Evolutionary conservation across 192 early-diverging fungal species (phyloP), one percentile per base, ranked within the genome.

Genomic region (Coemansia sp.): DNA sequence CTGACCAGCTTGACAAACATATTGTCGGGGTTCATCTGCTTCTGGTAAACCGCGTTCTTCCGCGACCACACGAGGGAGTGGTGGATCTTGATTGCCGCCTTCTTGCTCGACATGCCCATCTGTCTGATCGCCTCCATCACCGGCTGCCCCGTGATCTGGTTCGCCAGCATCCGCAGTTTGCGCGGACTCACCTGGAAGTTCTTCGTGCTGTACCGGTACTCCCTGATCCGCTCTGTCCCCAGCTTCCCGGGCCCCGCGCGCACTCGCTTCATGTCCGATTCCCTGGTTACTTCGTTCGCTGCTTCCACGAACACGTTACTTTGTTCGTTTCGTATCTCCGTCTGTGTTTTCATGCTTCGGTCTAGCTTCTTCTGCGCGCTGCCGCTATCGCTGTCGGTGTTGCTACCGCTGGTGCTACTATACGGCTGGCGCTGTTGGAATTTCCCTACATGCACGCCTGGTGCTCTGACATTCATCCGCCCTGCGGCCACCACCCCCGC

Each of bases 71-170:
- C 87, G 65, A 93, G 67, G 9, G 87, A 89, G 70, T 90, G 85
- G 69, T 84, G 68, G 19, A 93, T 80, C 12, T 86, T 84, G 52
- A 76, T 77, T 22, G 88, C 72, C n/a, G 87, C 83, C 56, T 83
- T 83, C 65, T 93, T 93, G 26, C 80, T 72, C 41, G 91, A 93
- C 55, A 90, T 89, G 71, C 88, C 76, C 90, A 93, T 89, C 71
- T 93, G 91, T 47, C 86, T 70, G 54, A 93, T 93, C 12, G 91
- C 91, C 62, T 93, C 89, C 46, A 85, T 83, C 15, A 93, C 71
- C 11, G 85, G 67, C 49, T 89, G 80, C 1, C 85, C 84, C 2
- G 87, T 85, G 21, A 93, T 88, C 64, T 91, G 90, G 69, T 89
- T 86, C 5, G 87, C 90, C 18, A 93, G 69, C 61, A 91, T 81